phyloP scores from a whole-genome alignment of 768 basidiomycete genomes.

The Kwoniella heveanensis region DNA sequence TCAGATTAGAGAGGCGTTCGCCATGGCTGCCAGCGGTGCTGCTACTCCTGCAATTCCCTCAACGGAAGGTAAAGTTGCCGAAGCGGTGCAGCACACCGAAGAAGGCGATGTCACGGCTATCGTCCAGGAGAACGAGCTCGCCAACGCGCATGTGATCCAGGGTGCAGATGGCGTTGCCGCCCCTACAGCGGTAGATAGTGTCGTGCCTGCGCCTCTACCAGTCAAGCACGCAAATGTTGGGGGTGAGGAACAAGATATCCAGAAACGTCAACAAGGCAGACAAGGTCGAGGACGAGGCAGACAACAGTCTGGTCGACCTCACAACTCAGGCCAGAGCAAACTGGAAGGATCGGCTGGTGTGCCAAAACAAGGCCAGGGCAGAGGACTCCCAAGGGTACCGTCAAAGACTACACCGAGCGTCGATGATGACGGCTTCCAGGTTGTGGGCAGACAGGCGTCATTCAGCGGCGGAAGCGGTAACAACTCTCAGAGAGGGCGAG shows the following conservation, averaged over 20 bases:
- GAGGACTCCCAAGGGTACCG: slow-evolving; percentile 6
- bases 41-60: slow-evolving; percentile 14
- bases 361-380: background rate
- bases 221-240: background rate
- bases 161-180: slow-evolving; percentile 2
- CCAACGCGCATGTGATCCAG: slow-evolving; percentile 15
- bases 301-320: slow-evolving; percentile 6
- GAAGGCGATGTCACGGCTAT: slow-evolving; percentile 9
- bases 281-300: slow-evolving; percentile 4
- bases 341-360: background rate
- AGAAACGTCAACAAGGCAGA: background rate
- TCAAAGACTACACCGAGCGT: slow-evolving; percentile 12
- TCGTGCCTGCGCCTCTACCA: slow-evolving; percentile 13
- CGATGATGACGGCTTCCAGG: slow-evolving; percentile 48
- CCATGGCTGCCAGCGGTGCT: slow-evolving; percentile 13
- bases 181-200: slow-evolving; percentile 12
- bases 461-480: background rate
- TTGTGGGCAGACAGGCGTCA: slow-evolving; percentile 26
- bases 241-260: background rate
- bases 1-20: slow-evolving; percentile 25
- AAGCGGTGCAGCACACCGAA: slow-evolving; percentile 8
- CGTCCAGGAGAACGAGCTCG: slow-evolving; percentile 17
- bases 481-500: slow-evolving; percentile 7
- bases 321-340: background rate
- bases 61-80: slow-evolving; percentile 7